These are phyloP conservation scores for Trichoderma arundinaceum DNA, from an alignment of 2,329 filamentous ascomycete species.

Conservation along the genomic window DNA sequence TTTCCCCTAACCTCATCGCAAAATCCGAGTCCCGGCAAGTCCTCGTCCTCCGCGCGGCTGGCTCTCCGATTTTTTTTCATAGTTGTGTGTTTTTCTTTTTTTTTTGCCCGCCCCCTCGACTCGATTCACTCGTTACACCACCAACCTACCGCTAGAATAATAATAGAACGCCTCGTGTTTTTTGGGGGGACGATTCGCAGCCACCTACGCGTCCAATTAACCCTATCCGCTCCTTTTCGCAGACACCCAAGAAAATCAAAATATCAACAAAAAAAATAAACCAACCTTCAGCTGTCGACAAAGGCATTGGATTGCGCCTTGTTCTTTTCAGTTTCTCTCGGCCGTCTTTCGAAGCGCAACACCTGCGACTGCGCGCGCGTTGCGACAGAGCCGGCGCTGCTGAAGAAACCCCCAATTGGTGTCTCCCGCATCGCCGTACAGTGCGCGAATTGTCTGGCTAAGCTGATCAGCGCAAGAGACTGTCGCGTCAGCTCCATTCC, in stretches of 20 bases:
- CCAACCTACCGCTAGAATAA: constrained; percentile 29
- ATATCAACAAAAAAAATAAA: constrained; percentile 16
- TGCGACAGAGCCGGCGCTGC: constrained; percentile 1
- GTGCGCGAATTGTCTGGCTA: constrained; percentile 2
- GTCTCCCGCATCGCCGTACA: background rate
- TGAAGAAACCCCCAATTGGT: background rate
- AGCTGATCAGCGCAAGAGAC: background rate
- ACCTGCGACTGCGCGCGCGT: constrained; percentile 6
- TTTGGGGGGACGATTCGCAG: constrained; percentile 23
- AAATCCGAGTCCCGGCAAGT: constrained; percentile 31
- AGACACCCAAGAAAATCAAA: background rate
- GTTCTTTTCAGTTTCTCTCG: background rate
- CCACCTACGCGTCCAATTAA: constrained; percentile 22
- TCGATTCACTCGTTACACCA: constrained; percentile 26
- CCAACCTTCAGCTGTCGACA: background rate
- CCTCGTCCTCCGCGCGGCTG: constrained; percentile 32
- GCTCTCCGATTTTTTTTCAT: constrained; percentile 26
- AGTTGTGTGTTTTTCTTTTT: constrained; percentile 5
- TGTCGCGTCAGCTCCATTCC: constrained; percentile 28
- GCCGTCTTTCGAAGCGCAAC: background rate
- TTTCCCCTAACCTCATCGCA: constrained; percentile 6
- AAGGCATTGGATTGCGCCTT: constrained; percentile 18
- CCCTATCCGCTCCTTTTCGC: constrained; percentile 25
- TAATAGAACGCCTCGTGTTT: constrained; percentile 27
- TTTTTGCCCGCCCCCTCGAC: constrained; percentile 2